phyloP scores from a whole-genome alignment of 2,329 filamentous ascomycete species.

The Fusarium decemcellulare region DNA sequence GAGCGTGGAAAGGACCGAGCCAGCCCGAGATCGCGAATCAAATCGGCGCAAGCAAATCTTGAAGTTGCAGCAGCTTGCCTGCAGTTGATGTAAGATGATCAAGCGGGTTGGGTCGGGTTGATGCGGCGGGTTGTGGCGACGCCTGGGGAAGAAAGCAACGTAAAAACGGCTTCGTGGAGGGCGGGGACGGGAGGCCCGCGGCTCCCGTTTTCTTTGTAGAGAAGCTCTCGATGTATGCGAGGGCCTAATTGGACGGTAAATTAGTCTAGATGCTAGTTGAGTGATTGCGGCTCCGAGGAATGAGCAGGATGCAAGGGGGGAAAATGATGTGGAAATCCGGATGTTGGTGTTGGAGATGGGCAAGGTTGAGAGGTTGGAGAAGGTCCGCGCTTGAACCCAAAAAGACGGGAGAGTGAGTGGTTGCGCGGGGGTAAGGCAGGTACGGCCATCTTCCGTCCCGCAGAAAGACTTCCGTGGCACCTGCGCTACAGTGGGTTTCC shows the following conservation, averaged over 20 bases:
- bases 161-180: conserved; percentile 5
- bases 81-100: conserved; percentile 8
- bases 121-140: conserved; percentile 35
- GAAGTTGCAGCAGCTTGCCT: not conserved
- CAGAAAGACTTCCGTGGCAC: conserved; percentile 12
- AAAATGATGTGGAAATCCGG: conserved; percentile 17
- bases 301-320: not conserved
- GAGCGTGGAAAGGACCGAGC: not conserved
- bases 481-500: not conserved
- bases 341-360: conserved; percentile 29
- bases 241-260: conserved; percentile 17
- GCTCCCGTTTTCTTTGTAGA: conserved; percentile 23
- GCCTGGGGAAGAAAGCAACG: conserved; percentile 18
- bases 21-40: not conserved
- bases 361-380: conserved; percentile 36
- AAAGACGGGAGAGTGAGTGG: not conserved
- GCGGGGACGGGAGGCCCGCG: conserved; percentile 22
- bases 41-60: not conserved
- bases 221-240: conserved; percentile 9
- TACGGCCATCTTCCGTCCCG: conserved; percentile 30
- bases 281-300: conserved; percentile 35
- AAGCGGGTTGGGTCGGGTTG: conserved; percentile 38
- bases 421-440: conserved; percentile 11
- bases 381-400: conserved; percentile 7
- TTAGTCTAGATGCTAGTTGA: not conserved